These are phyloP conservation scores for Zymoseptoria brevis DNA, from an alignment of 2,329 filamentous ascomycete genomes.

Conservation along the genomic window DNA sequence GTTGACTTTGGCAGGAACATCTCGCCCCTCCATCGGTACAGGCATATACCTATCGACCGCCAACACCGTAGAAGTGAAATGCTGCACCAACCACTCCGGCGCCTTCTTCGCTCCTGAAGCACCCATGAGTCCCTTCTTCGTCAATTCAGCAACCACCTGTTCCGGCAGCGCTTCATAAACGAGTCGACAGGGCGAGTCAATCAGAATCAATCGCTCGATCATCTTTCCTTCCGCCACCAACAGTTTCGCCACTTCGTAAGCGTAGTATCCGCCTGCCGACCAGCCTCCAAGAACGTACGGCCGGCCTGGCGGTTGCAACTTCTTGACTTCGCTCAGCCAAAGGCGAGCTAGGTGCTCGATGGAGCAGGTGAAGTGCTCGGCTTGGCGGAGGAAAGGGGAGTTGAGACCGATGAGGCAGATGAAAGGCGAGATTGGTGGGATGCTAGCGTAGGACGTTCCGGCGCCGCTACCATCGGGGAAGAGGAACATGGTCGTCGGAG, in stretches of 20 bases:
- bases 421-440: conserved; percentile 36
- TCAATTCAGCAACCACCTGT: conserved; percentile 21
- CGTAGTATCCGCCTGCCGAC: conserved; percentile 69
- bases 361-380: conserved; percentile 23
- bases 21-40: conserved; percentile 11
- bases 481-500: conserved; percentile 18
- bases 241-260: conserved; percentile 37
- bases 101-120: conserved; percentile 20
- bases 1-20: conserved; percentile 22
- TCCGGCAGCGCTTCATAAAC: conserved; percentile 21
- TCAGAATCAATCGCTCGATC: conserved; percentile 23
- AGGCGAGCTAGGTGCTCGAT: conserved; percentile 23
- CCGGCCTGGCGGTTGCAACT: conserved; percentile 38
- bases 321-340: conserved; percentile 27
- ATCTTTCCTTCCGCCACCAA: conserved; percentile 19
- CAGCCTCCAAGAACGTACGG: conserved; percentile 64
- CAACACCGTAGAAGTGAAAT: conserved; percentile 24
- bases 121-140: conserved; percentile 23
- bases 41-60: conserved; percentile 25
- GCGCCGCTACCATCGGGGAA: conserved; percentile 45
- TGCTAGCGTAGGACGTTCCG: conserved; percentile 34
- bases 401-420: conserved; percentile 41
- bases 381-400: conserved; percentile 25
- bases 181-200: conserved; percentile 25
- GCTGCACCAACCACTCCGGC: conserved; percentile 26